These are phyloP conservation scores for Camellia oleifera DNA, from an alignment of 179 eudicot species.

Conservation along the genomic window DNA sequence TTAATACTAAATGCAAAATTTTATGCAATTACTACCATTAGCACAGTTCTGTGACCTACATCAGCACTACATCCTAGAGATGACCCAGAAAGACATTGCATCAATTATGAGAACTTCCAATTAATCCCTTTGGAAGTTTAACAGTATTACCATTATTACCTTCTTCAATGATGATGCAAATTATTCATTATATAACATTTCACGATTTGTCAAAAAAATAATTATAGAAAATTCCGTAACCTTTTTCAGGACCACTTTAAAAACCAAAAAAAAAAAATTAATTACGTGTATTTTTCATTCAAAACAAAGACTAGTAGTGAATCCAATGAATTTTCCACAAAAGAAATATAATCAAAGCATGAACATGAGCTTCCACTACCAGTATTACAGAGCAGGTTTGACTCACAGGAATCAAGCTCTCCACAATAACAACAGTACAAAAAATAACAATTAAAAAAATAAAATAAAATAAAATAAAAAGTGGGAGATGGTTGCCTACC, in stretches of 20 bases:
- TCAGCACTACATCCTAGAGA: background rate
- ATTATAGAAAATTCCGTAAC: no score
- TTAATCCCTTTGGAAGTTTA: background rate
- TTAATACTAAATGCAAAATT: background rate
- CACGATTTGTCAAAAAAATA: no score
- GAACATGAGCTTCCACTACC: background rate
- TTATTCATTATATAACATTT: background rate
- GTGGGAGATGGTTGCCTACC: no score
- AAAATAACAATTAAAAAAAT: no score
- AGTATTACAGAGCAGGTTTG: no score
- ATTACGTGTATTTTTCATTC: background rate
- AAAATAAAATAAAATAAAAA: no score
- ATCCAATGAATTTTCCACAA: background rate
- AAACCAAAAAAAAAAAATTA: background rate
- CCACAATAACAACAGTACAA: no score
- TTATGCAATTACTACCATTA: background rate
- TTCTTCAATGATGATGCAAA: background rate
- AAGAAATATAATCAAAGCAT: background rate
- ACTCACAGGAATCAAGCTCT: no score
- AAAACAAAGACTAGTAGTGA: background rate
- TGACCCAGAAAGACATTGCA: background rate
- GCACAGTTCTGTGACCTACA: background rate
- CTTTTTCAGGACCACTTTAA: background rate
- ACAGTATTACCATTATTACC: background rate
- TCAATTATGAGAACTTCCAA: background rate